phyloP scores from a whole-genome alignment of 768 basidiomycete species.

The Leccinum pellstonianum region DNA sequence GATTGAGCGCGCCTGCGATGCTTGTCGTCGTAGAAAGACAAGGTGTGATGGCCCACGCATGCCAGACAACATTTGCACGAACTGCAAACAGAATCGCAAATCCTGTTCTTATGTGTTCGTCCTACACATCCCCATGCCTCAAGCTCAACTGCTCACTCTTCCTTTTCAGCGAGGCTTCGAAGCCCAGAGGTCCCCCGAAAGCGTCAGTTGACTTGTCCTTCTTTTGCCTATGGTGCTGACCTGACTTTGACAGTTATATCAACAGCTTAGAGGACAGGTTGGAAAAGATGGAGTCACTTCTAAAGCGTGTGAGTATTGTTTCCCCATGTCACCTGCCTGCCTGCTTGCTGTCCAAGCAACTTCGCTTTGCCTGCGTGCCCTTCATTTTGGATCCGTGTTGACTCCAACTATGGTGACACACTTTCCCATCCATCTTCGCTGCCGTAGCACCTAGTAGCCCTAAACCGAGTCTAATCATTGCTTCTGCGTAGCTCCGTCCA shows the following conservation, averaged over 20 bases:
- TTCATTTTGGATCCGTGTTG: neutral
- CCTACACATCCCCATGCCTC: neutral
- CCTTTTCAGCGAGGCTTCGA: slow-evolving; percentile 53
- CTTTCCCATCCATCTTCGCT: slow-evolving; percentile 1
- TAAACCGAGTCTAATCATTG: slow-evolving; percentile 9
- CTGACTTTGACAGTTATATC: slow-evolving; percentile 44
- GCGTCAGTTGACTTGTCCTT: slow-evolving; percentile 43
- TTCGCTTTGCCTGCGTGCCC: neutral
- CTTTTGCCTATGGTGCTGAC: neutral
- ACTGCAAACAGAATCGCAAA: slow-evolving; percentile 51
- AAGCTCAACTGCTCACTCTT: slow-evolving; percentile 1
- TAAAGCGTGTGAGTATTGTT: slow-evolving; percentile 45
- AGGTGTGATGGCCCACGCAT: slow-evolving; percentile 60
- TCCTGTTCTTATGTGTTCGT: slow-evolving; percentile 61
- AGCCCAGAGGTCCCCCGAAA: slow-evolving; percentile 66
- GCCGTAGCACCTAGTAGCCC: neutral
- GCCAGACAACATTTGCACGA: slow-evolving; percentile 52
- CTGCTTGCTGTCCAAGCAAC: neutral
- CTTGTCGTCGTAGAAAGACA: slow-evolving; percentile 56
- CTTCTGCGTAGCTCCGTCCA: slow-evolving; percentile 52
- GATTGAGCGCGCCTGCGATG: slow-evolving; percentile 58
- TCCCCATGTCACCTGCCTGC: neutral
- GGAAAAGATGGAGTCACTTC: slow-evolving; percentile 53
- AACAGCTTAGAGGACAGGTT: slow-evolving; percentile 57
- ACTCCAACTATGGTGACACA: neutral